Evolutionary conservation across 495 filamentous ascomycete genomes (phyloP), one percentile per base, ranked within the genome.

Genomic region (Neurospora sp.): DNA sequence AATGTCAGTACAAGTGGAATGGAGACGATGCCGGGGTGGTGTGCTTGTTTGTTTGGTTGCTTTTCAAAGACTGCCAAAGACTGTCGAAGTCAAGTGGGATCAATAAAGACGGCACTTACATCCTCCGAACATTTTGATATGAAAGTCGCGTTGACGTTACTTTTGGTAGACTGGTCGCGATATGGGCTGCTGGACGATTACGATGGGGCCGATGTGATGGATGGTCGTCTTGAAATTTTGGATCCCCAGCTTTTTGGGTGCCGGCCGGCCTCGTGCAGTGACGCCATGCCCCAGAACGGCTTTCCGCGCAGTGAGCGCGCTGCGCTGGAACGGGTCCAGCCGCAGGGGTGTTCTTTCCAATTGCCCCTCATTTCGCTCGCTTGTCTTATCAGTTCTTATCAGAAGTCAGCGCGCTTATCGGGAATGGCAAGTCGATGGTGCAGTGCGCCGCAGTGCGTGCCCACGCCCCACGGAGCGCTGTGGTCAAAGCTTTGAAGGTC

Each of bases 51-150:
- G 69, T 71, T 35, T 18, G 77, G 39, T 38, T 71, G 71, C 16
- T 46, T 44, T 44, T 10, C 60, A 73, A 23, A 11, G 14, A 14
- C 12, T 41, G 31, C 31, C 31, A 31, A 31, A 31, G 31, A 31
- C 31, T 31, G 31, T 3, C 31, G 31, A 31, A 31, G 31, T 31
- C 31, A 31, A 31, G 31, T 31, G 31, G 31, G 31, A 31, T 31
- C 31, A 31, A 31, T 31, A 31, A 31, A 31, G 31, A 31, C 31
- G 31, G 27, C 74, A 72, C 84, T 76, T 77, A 85, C 84, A 83
- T 80, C 83, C 83, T 70, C 83, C 83, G 70, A 86, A 86, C 84
- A 86, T 86, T 39, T 79, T 85, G 77, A 31, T 44, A n/a, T 49
- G 1, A 35, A 4, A 35, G 27, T 35, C 54, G 27, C 54, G 54